Base-by-base conservation (phyloP, 164 flowering plant genomes). In the Santalum album region DNA sequence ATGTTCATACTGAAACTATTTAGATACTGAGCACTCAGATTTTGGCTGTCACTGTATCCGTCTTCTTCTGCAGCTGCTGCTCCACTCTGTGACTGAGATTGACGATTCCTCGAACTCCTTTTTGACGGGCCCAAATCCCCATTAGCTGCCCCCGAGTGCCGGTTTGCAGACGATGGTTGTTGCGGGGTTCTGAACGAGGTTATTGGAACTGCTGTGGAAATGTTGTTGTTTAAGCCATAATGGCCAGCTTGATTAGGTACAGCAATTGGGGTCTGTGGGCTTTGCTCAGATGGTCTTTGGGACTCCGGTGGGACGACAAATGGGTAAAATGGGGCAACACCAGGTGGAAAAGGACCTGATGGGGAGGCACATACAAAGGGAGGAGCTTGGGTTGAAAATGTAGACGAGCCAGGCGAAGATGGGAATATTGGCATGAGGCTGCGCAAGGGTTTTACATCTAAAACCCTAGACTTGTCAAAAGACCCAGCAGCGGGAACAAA, bases 381-480 rank as follows among this genome's bases (percentile, higher is more conserved):
- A 10, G 85, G 64, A 32, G 76, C 61, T 38, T 59, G 71, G 50
- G 65, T 55, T 22, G 76, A 45, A 61, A 45, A 45, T 17, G 75
- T 32, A 45, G 73, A 50, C 53, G 38, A 26, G 39, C 72, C 70
- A 2, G 67, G 56, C 6, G 75, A 58, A 27, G 72, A 56, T 20
- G 91, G 80, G 64, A 86, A 82, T 49, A 82, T 55, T 0, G 97
- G 97, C 35, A 45, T 74, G 54, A 90, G 72, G 55, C 69, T 49
- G 19, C 92, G 72, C 63, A 86, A 60, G 1, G 97, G 97, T 65
- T 60, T 86, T 17, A 90, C 84, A 71, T 83, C 72, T 60, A 81
- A 60, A 42, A 90, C 87, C 63, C 62, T 74, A 29, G 83, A 68
- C 58, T 83, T 86, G 35, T 81, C 90, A 22, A 73, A 23, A 40